phyloP scores from a whole-genome alignment of 169 alveolate species.

The Plasmodium cynomolgi region DNA sequence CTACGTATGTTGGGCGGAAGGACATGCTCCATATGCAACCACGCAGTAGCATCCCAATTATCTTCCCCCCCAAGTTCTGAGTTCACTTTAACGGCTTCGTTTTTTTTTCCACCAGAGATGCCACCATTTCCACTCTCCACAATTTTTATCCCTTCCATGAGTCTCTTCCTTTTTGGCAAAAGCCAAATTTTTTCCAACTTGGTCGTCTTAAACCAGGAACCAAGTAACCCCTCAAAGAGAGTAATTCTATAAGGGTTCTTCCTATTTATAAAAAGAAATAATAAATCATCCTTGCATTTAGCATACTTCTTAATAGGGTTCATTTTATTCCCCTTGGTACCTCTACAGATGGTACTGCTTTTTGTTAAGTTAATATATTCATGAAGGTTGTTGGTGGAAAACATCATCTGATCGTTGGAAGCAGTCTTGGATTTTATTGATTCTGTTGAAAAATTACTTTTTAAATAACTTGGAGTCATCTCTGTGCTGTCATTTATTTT shows the following conservation, averaged over 20 bases:
- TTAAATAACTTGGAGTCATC: background rate
- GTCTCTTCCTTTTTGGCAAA: constrained; percentile 1
- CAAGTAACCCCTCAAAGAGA: constrained; percentile 20
- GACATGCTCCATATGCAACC: background rate
- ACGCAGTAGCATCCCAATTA: background rate
- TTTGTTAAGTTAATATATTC: background rate
- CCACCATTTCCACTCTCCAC: background rate
- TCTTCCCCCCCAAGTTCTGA: background rate
- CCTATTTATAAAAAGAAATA: constrained; percentile 55
- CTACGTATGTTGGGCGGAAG: background rate
- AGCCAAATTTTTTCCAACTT: constrained; percentile 48
- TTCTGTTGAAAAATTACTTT: background rate
- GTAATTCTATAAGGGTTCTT: constrained; percentile 1
- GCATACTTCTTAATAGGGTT: constrained; percentile 8
- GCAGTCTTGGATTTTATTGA: background rate
- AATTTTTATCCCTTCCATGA: background rate
- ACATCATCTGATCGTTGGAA: background rate
- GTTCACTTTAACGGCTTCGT: background rate
- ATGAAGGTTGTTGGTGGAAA: background rate
- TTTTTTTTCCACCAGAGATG: background rate
- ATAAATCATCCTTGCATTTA: constrained; percentile 34
- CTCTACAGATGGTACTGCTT: background rate
- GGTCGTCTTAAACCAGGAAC: constrained; percentile 46
- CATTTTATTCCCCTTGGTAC: background rate
- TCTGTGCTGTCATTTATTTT: background rate